phyloP scores from a whole-genome alignment of 352 stramenopile species.

The Phytophthora pluvialis region DNA sequence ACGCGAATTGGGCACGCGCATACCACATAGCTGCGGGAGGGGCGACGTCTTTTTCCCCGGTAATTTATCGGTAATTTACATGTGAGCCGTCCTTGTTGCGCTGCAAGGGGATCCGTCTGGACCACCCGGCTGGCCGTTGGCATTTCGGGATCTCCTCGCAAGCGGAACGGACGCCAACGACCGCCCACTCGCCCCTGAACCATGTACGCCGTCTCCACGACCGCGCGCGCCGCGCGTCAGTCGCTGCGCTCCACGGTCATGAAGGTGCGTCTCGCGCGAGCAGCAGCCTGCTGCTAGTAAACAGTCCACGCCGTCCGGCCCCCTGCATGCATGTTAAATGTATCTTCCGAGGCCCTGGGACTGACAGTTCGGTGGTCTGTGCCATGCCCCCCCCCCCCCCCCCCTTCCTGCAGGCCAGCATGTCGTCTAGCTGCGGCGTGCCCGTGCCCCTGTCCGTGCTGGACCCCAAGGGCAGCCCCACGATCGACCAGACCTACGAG shows the following conservation, averaged over 20 bases:
- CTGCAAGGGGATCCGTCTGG: conserved; percentile 23
- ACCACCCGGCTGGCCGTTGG: conserved; percentile 20
- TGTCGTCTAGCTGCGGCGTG: conserved; percentile 79
- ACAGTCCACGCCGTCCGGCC: not conserved
- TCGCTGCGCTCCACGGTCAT: conserved; percentile 68
- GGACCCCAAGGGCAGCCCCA: conserved; percentile 91
- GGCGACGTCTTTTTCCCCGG: conserved; percentile 23
- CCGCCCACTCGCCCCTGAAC: conserved; percentile 18
- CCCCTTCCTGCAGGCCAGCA: conserved; percentile 46
- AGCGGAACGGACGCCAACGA: conserved; percentile 37
- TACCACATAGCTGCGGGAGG: not conserved
- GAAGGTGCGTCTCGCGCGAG: conserved; percentile 46
- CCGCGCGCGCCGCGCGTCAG: conserved; percentile 66
- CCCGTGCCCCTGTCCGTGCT: conserved; percentile 88
- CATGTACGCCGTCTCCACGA: conserved; percentile 71
- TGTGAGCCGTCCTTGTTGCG: conserved; percentile 9
- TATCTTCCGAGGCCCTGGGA: conserved; percentile 9
- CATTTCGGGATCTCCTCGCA: conserved; percentile 86
- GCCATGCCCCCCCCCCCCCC: not conserved
- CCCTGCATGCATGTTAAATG: conserved; percentile 24
- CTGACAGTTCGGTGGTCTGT: conserved; percentile 26
- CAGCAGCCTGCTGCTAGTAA: not conserved
- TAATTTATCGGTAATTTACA: conserved; percentile 44
- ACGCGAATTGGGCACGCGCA: not conserved
- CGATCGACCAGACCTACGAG: conserved; percentile 93